Base-by-base conservation (phyloP, 306 rosid genomes). In the Citrullus colocynthis region DNA sequence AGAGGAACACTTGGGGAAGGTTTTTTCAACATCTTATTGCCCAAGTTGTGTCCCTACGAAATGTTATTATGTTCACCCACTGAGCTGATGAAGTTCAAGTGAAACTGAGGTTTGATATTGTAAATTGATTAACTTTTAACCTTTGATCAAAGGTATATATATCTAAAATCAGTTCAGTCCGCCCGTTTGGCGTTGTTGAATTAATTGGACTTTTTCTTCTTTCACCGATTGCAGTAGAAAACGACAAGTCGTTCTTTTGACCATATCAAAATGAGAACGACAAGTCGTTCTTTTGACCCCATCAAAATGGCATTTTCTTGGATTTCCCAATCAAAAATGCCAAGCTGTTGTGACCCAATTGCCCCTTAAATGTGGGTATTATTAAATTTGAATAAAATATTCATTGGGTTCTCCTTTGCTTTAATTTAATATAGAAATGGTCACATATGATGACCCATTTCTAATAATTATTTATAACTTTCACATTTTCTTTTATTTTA, bases 11-110 rank as follows among this genome's bases (percentile, higher is more conserved):
- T 73, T 73, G 77, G 59, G 77, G 45, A 51, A 18, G 60, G 57
- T 51, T 51, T 73, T 73, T 73, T 73, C 77, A 73, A 4, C 77
- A 73, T 73, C 77, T 73, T 32, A 32, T 71, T 71, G 21, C 76
- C 76, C 58, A 73, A 73, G 61, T 17, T 73, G 61, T 73, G 59
- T 17, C 77, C 44, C 44, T 52, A 30, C 44, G 41, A 51, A 51
- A 73, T 51, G 77, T 51, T 8, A 8, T 51, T 8, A 8, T 5
- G 48, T 74, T 17, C 62, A 30, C 63, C 32, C 78, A 16, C 42
- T 48, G 60, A 72, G 15, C 36, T 69, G 56, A 18, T 45, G 24
- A 48, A 48, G 60, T 72, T 74, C 61, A 30, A 52, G 62, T 16
- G 62, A 74, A 74, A 52, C 62, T 74, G 32, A 30, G 62, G 39